Base-by-base conservation (phyloP, 2,329 filamentous ascomycete species). In the Truncatella angustata region DNA sequence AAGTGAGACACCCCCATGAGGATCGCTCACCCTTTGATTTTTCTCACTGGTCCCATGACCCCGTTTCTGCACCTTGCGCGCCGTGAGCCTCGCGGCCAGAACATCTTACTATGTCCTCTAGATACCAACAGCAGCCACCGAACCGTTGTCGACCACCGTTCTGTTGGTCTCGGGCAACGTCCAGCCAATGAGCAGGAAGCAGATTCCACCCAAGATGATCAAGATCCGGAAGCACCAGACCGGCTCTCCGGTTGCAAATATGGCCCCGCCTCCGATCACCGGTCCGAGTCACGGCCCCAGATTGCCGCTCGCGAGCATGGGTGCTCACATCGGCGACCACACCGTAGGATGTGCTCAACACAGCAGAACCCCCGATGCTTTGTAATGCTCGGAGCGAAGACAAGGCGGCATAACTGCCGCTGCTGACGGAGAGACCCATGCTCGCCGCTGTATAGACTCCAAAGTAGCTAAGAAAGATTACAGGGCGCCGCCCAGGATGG, bases 401-500 rank as follows among this genome's bases (percentile, higher is more conserved):
- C 10, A 59, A 47, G 2, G 47, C 54, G 3, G 40, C 49, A 45
- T 59, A 58, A 39, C 26, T 51, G 9, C 20, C 9, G 11, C 26
- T 21, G 21, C 48, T 48, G 1, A 44, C 18, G 21, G 49, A 76
- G 1, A 73, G 63, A 2, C 80, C 80, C 2, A 81, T 63, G 73
- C 79, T 77, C 1, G 73, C 78, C 0, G 75, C 68, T 0, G 73
- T 73, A 69, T 77, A 80, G 3, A 80, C 58, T 3, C 59, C 70
- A 1, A 71, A 70, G 0, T 68, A 73, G 1, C 65, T 64, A 0
- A 75, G 36, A n/a, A n/a, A n/a, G 1, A 70, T 69, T 48, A 77
- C 75, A 0, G 73, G 68, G 12, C 76, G 64, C 71, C 75, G 36
- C 2, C 50, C 52, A 21, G 49, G 43, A 18, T 21, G 9, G 20